phyloP scores from a whole-genome alignment of 2,329 filamentous ascomycete species.

The Venturia carpophila region DNA sequence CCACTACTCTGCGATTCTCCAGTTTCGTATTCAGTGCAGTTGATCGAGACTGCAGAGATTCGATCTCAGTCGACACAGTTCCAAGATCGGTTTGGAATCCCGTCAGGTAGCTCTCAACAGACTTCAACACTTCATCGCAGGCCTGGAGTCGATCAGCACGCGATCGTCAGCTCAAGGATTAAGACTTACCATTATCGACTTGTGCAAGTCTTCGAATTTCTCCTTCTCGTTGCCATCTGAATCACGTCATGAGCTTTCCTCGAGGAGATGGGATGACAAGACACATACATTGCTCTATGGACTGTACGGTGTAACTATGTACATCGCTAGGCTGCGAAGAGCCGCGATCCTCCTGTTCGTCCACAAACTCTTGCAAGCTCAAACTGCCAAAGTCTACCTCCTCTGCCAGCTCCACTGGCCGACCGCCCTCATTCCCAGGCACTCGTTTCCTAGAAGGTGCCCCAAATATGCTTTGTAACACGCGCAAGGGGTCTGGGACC shows the following conservation, averaged over 20 bases:
- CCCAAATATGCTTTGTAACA: slow-evolving; percentile 54
- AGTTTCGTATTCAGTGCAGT: slow-evolving; percentile 73
- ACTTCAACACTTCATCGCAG: slow-evolving; percentile 88
- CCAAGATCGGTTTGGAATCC: slow-evolving; percentile 92
- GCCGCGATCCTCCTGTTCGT: slow-evolving; percentile 27
- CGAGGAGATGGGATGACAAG: slow-evolving; percentile 21
- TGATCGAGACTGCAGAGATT: slow-evolving; percentile 82
- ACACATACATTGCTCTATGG: slow-evolving; percentile 63
- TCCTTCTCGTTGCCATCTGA: slow-evolving; percentile 69
- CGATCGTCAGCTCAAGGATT: background rate
- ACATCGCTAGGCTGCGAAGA: slow-evolving; percentile 28
- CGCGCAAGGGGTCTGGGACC: slow-evolving; percentile 60
- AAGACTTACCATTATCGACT: slow-evolving; percentile 57
- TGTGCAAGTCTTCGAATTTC: slow-evolving; percentile 84
- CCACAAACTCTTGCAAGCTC: slow-evolving; percentile 64
- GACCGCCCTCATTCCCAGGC: slow-evolving; percentile 25
- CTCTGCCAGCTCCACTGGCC: slow-evolving; percentile 42
- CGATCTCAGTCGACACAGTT: slow-evolving; percentile 88
- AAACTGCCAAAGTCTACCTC: slow-evolving; percentile 73
- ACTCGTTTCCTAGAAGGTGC: slow-evolving; percentile 18
- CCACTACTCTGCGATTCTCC: slow-evolving; percentile 81
- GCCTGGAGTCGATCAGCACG: slow-evolving; percentile 35
- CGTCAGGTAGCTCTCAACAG: slow-evolving; percentile 84
- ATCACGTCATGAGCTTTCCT: slow-evolving; percentile 15
- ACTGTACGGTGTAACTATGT: slow-evolving; percentile 50